Conservation (phyloP, 441 rosid genomes). For the Hura crepitans region DNA sequence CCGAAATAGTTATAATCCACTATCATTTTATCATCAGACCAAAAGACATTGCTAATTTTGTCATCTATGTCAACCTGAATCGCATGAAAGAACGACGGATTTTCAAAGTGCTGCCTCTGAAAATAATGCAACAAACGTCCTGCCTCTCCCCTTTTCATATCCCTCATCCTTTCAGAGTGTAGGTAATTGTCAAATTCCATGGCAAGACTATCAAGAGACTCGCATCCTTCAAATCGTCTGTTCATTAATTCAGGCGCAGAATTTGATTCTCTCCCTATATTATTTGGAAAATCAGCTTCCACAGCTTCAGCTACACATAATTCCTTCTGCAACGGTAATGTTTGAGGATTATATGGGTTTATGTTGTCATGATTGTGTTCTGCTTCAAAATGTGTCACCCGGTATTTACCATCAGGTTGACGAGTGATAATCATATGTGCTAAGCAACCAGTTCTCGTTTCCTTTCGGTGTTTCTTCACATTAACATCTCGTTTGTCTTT, state of each 20-base stretch:
- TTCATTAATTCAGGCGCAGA: slow-evolving; percentile 1
- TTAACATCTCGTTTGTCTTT: slow-evolving; percentile 17
- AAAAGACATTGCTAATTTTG: slow-evolving; percentile 19
- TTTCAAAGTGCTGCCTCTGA: slow-evolving; percentile 24
- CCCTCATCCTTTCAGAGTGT: slow-evolving; percentile 18
- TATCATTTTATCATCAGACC: slow-evolving; percentile 21
- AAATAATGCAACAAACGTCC: slow-evolving; percentile 19
- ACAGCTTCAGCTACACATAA: slow-evolving; percentile 6
- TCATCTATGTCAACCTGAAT: slow-evolving; percentile 22
- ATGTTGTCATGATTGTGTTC: slow-evolving; percentile 20
- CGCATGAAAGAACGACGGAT: slow-evolving; percentile 15
- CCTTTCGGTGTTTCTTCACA: slow-evolving; percentile 20
- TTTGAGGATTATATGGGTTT: slow-evolving; percentile 2
- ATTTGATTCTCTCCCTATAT: background rate
- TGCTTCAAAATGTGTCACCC: slow-evolving; percentile 22
- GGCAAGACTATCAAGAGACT: slow-evolving; percentile 19
- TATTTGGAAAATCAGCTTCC: background rate
- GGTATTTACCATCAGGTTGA: slow-evolving; percentile 18
- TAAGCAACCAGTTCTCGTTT: slow-evolving; percentile 24
- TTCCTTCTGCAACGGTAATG: background rate
- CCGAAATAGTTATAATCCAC: slow-evolving; percentile 22
- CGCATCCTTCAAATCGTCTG: slow-evolving; percentile 3
- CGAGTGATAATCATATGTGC: slow-evolving; percentile 22
- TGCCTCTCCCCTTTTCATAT: slow-evolving; percentile 19
- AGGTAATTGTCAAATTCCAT: slow-evolving; percentile 12